A percentile compares a stretch with the other conserved stretches of the same genome.
These are phyloP conservation scores for Lactarius sanguifluus DNA, from an alignment of 768 basidiomycete species.

Conservation along the genomic window DNA sequence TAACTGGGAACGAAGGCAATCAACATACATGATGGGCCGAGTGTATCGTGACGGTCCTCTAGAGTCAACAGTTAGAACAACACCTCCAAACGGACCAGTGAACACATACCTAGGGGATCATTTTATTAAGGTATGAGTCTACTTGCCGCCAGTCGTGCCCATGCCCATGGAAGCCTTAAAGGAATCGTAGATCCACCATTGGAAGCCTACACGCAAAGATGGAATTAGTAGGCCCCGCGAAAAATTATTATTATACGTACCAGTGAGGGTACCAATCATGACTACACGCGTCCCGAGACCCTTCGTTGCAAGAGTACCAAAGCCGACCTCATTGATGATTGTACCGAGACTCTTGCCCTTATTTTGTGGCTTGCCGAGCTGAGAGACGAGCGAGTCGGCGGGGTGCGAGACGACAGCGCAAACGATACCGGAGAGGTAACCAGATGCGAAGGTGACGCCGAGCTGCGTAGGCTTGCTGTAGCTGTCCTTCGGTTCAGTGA, in stretches of 20 bases:
- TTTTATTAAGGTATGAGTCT: conserved; percentile 35
- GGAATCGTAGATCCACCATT: conserved; percentile 92
- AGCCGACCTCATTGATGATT: conserved; percentile 71
- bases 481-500: conserved; percentile 72
- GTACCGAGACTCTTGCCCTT: conserved; percentile 74
- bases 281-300: conserved; percentile 85
- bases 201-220: conserved; percentile 65
- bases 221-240: conserved; percentile 5
- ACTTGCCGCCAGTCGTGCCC: conserved; percentile 88
- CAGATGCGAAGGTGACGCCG: conserved; percentile 84
- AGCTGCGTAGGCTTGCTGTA: conserved; percentile 85
- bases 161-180: conserved; percentile 85
- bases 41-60: conserved; percentile 19
- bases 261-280: conserved; percentile 57
- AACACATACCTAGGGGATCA: not conserved
- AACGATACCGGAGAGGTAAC: conserved; percentile 94
- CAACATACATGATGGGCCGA: conserved; percentile 9
- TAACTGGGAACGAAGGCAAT: conserved; percentile 9
- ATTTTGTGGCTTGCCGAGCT: conserved; percentile 87
- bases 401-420: conserved; percentile 97
- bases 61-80: not conserved
- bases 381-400: conserved; percentile 90
- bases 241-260: conserved; percentile 18
- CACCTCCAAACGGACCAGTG: not conserved
- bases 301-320: conserved; percentile 67